Conservation (phyloP, 345 rosid genomes). For the Sisymbrium altissimum region DNA sequence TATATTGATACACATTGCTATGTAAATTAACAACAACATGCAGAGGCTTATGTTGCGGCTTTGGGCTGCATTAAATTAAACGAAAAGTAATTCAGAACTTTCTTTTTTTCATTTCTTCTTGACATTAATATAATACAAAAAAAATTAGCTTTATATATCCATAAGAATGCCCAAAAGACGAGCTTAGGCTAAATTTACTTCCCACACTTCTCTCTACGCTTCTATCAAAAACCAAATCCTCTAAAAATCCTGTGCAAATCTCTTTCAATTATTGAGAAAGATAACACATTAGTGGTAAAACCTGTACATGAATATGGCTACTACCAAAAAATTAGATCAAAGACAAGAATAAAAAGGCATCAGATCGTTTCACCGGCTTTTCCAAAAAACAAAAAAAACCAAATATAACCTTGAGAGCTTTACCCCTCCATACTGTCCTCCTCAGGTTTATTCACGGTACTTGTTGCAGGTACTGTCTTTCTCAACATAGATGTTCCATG, state of each 20-base stretch:
- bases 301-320: slow-evolving; percentile 20
- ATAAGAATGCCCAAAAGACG: slow-evolving; percentile 8
- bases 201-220: background rate
- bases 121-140: background rate
- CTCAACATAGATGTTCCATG: slow-evolving; percentile 81
- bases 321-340: slow-evolving; percentile 1
- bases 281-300: slow-evolving; percentile 6
- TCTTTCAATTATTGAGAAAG: slow-evolving; percentile 6
- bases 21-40: too few relatives aligned
- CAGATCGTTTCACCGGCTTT: background rate
- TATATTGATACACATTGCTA: too few relatives aligned
- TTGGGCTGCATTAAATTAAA: too few relatives aligned
- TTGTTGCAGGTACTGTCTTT: slow-evolving; percentile 53
- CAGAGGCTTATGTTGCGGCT: too few relatives aligned
- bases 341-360: background rate
- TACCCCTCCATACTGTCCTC: slow-evolving; percentile 26
- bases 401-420: background rate
- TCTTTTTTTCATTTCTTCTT: background rate
- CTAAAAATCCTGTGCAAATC: background rate
- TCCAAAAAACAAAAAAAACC: background rate
- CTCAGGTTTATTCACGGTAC: slow-evolving; percentile 27
- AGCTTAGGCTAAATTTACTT: slow-evolving; percentile 8
- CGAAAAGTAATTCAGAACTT: background rate
- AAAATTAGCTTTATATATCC: slow-evolving; percentile 2
- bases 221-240: slow-evolving; percentile 29